These are phyloP conservation scores for Verticillium longisporum DNA, from an alignment of 2,329 filamentous ascomycete species.

Conservation along the genomic window DNA sequence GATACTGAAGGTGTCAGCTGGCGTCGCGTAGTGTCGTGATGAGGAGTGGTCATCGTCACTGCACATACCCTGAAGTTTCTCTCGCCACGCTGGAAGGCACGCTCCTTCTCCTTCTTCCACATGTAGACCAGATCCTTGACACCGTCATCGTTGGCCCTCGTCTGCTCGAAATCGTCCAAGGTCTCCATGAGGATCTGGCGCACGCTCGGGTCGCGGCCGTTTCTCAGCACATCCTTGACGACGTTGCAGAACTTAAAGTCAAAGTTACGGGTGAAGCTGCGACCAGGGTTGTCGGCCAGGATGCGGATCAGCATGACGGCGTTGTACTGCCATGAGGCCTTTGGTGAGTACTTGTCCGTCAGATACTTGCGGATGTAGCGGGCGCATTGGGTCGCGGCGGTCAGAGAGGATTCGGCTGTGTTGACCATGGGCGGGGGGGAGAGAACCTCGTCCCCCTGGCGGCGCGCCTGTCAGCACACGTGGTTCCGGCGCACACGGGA, in stretches of 20 bases:
- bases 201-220: conserved; percentile 66
- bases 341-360: conserved; percentile 58
- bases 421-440: conserved; percentile 93
- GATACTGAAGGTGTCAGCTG: neutral
- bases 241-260: conserved; percentile 77
- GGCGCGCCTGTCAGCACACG: conserved; percentile 4
- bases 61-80: neutral
- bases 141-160: conserved; percentile 68
- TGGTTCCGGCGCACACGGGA: neutral
- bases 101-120: conserved; percentile 84
- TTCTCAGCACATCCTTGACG: conserved; percentile 66
- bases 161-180: conserved; percentile 67
- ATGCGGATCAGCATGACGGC: conserved; percentile 93
- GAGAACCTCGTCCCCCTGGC: conserved; percentile 81
- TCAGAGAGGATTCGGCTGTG: conserved; percentile 83
- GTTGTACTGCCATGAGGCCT: conserved; percentile 81
- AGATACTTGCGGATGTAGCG: conserved; percentile 77
- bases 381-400: conserved; percentile 76
- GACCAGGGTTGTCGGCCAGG: conserved; percentile 83
- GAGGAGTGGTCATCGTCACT: neutral
- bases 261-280: conserved; percentile 83
- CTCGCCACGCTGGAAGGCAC: conserved; percentile 28
- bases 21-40: neutral
- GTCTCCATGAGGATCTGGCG: conserved; percentile 85
- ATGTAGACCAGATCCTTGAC: conserved; percentile 66